Evolutionary conservation across 2,329 filamentous ascomycete genomes (phyloP), one percentile per base, ranked within the genome.

Genomic region (Thielaviopsis populi): DNA sequence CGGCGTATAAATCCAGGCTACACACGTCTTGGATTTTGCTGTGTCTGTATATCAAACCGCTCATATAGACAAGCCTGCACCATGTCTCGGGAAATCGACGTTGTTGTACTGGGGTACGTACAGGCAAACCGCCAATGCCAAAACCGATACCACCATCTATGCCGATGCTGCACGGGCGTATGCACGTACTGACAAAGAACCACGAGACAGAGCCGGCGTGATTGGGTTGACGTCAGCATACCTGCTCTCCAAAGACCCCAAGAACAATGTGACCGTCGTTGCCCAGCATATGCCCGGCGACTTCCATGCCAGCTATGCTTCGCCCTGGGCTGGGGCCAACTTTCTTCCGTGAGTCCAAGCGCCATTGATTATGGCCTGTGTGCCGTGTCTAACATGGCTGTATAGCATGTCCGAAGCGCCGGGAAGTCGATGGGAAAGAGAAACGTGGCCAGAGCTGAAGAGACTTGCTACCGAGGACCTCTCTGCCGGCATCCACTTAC

Each of bases 281-380:
- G 87, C 89, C 4, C 95, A 92, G 71, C 88, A 95, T 72, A 94
- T 96, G 87, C 91, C 91, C 0, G 91, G 91, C 42, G 91, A 96
- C 76, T 94, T 92, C 73, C 88, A 92, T 68, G 86, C 91, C 68
- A 87, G 95, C 77, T 96, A 96, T 73, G 86, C 89, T 0, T 95
- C 89, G 5, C 90, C 89, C 0, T 95, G 89, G 87, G 90, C 90
- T 2, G 90, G 90, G 15, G 90, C 89, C 67, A 92, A 94, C 71
- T 85, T 84, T 70, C 73, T 87, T 66, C 89, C 87, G 85, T 88
- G 70, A 67, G 84, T 77, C 27, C 19, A 33, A 8, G 4, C 22
- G 6, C 50, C 33, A 1, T 27, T 30, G 13, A n/a, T 11, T 56
- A 42, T 58, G 7, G 19, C 8, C 10, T 50, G 10, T 30, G 33